These are phyloP conservation scores for Euphorbia schlechtendalii DNA, from an alignment of 441 rosid genomes.

Conservation along the genomic window DNA sequence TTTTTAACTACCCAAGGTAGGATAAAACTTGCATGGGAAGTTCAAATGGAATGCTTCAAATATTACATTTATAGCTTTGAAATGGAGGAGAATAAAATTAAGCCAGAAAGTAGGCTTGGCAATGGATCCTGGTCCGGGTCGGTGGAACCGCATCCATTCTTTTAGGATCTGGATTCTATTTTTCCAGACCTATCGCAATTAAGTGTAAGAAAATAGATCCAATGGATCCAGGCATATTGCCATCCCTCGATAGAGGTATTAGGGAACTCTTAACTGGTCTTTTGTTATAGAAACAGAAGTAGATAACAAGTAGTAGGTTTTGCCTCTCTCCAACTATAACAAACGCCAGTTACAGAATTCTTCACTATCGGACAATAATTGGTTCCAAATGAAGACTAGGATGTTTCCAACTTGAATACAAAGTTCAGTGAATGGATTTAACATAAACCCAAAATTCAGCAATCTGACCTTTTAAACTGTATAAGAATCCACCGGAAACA, in stretches of 20 bases:
- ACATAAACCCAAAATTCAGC: slow-evolving; percentile 8
- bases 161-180: too few relatives aligned
- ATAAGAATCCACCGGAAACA: slow-evolving; percentile 99
- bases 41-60: not conserved
- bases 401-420: not conserved
- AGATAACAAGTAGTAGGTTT: not conserved
- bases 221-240: too few relatives aligned
- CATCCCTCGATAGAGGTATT: not conserved
- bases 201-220: too few relatives aligned
- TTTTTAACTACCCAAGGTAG: not conserved
- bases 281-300: too few relatives aligned
- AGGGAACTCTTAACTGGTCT: not conserved
- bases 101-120: too few relatives aligned
- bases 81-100: not conserved
- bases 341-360: not conserved
- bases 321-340: not conserved
- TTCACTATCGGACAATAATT: not conserved
- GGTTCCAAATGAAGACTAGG: not conserved
- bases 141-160: too few relatives aligned
- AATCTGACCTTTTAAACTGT: slow-evolving; percentile 84
- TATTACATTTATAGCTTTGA: not conserved
- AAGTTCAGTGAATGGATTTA: not conserved
- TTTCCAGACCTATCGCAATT: too few relatives aligned
- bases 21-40: not conserved
- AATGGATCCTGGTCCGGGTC: too few relatives aligned